Base-by-base conservation (phyloP, 768 basidiomycete genomes). In the Psilocybe cubensis region DNA sequence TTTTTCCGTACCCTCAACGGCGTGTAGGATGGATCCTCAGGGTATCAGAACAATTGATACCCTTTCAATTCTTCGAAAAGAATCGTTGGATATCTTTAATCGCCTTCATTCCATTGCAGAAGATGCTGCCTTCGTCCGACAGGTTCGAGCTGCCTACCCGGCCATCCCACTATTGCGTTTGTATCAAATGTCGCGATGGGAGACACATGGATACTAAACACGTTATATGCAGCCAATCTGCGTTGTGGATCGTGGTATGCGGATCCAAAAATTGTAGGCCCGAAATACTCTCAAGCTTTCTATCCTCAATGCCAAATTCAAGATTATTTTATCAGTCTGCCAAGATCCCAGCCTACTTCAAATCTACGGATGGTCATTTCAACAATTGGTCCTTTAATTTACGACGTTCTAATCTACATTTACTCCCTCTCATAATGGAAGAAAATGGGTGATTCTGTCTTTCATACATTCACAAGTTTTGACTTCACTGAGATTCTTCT, bases 211-310 rank as follows among this genome's bases (percentile, higher is more conserved):
- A 12, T 23, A 52, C 49, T 40, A 18, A 47, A 29, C 12, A 14
- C n/a, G n/a, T n/a, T 47, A 9, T 35, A 29, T 44, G 56, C 57
- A 91, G 94, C 96, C 3, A 98, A 98, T 69, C 81, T 95, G 66
- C 84, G 96, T 21, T 97, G 95, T 65, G 96, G 96, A 3, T 89
- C 89, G 6, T 98, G 96, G 96, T 98, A 97, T 70, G 85, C 88
- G 5, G 81, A 94, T 63, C 91, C 94, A 18, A 57, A 64, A 6
- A 80, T 87, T 54, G 87, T 86, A 66, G 65, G 80, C 64, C 31
- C 49, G 12, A 21, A 51, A 40, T 5, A 41, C 21, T 29, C n/a
- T 27, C 24, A 51, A 49, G 27, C 54, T 56, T 52, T 43, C 44
- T 52, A 25, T 41, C 20, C 49, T 23, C 12, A 12, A 17, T 59